Evolutionary conservation across 768 basidiomycete genomes (phyloP), one percentile per base, ranked within the genome.

Genomic region (Butyriboletus loyo): DNA sequence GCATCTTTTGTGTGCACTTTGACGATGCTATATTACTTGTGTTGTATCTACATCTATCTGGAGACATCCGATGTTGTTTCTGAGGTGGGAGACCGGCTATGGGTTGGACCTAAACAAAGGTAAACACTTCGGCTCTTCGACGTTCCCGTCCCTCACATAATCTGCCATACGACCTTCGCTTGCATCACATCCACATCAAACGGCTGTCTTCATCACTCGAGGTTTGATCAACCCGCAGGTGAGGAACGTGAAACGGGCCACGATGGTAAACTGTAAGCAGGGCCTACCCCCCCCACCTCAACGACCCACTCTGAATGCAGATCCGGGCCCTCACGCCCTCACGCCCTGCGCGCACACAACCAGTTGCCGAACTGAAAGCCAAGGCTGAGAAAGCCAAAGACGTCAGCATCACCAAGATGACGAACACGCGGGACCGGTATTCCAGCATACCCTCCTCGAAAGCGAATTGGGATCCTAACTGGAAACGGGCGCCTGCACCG

Each of bases 321-420:
- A 22, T 40, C 52, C 32, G 32, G n/a, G n/a, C n/a, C n/a, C 51
- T 48, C 49, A 53, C 43, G 21, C 34, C 42, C 36, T 31, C 42
- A 27, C 27, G 27, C 6, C 27, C 27, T 27, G 3, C 27, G 27
- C 27, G 7, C 27, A 7, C 27, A 27, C 27, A 7, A 15, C 36
- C 54, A 84, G 83, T 86, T 52, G 81, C 84, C 49, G 86, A 87
- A 40, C 66, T 88, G 46, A 86, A 85, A 65, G 79, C 79, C 36
- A 83, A 81, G 58, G 87, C 87, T 10, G 66, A 68, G 21, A 83
- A 80, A 51, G 83, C 76, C n/a, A 84, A 84, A 51, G 80, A 82
- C 63, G 74, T 75, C 2, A 69, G 79, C 17, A 75, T 81, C 15
- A 72, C 74, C 52, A 83, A 77, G 62, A 47, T 82, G 47, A 73